These are phyloP conservation scores for Tetrahymena thermophila DNA, from an alignment of 73 alveolate genomes.

Conservation along the genomic window DNA sequence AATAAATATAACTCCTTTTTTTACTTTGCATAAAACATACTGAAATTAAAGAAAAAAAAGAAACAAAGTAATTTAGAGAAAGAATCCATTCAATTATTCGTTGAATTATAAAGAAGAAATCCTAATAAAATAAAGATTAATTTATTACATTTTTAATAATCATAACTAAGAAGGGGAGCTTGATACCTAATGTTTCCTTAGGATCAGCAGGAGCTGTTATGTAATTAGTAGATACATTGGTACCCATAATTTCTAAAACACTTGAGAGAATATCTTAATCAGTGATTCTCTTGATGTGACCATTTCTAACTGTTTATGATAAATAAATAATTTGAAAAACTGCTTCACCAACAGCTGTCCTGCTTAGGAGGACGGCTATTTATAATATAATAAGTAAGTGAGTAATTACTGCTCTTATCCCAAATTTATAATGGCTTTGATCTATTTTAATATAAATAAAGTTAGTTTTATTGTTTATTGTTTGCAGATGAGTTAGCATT, in stretches of 20 bases:
- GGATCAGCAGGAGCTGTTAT: slow-evolving; percentile 94
- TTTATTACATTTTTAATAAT: slow-evolving; percentile 74
- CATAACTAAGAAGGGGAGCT: slow-evolving; percentile 96
- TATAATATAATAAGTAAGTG: not conserved
- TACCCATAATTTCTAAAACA: slow-evolving; percentile 95
- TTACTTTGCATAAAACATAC: not conserved
- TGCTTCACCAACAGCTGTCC: not conserved
- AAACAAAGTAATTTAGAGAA: not conserved
- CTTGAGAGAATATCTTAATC: slow-evolving; percentile 94
- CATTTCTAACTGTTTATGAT: slow-evolving; percentile 74
- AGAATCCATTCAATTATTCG: not conserved
- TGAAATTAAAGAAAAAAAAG: not conserved
- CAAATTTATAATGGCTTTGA: slow-evolving; percentile 95
- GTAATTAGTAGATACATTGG: slow-evolving; percentile 92
- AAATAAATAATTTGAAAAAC: not conserved
- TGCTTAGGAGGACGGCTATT: not conserved
- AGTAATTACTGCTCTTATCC: slow-evolving; percentile 62
- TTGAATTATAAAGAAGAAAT: not conserved
- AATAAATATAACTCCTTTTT: not conserved
- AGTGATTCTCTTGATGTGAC: slow-evolving; percentile 95
- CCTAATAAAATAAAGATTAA: not conserved
- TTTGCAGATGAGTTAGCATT: not conserved
- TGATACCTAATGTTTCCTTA: slow-evolving; percentile 92
- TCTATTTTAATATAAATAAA: not conserved
- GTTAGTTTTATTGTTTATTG: not conserved